Conservation (phyloP, 768 basidiomycete species). For the Chiua virens region DNA sequence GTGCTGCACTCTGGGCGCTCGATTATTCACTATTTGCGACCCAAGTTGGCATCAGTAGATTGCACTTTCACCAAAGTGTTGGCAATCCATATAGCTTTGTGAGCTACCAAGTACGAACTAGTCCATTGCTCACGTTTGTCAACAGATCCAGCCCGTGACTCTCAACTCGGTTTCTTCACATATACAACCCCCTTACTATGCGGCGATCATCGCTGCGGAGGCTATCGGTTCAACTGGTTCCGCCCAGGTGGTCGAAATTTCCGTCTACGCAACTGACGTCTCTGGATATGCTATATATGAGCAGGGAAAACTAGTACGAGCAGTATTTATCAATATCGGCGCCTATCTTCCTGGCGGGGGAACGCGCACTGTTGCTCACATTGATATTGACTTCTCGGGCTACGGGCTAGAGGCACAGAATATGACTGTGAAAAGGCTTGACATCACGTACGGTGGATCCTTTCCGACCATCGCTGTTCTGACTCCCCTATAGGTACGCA, state of each 20-base stretch:
- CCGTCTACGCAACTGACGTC: slow-evolving; percentile 44
- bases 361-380: slow-evolving; percentile 40
- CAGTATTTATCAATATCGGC: slow-evolving; percentile 58
- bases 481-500: slow-evolving; percentile 40
- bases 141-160: slow-evolving; percentile 59
- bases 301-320: slow-evolving; percentile 40
- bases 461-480: not conserved
- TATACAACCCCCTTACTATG: slow-evolving; percentile 67
- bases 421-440: slow-evolving; percentile 49
- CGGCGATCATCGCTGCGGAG: slow-evolving; percentile 58
- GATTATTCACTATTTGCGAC: slow-evolving; percentile 65
- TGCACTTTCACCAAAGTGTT: slow-evolving; percentile 67
- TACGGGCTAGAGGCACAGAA: slow-evolving; percentile 21
- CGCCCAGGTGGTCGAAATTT: slow-evolving; percentile 47
- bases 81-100: slow-evolving; percentile 73
- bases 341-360: slow-evolving; percentile 44
- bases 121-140: not conserved
- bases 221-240: slow-evolving; percentile 48
- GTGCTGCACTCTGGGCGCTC: slow-evolving; percentile 65
- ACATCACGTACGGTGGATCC: slow-evolving; percentile 38
- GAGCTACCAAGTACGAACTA: not conserved
- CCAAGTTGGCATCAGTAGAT: slow-evolving; percentile 50
- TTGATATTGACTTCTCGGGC: slow-evolving; percentile 41
- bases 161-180: slow-evolving; percentile 58
- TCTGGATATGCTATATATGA: slow-evolving; percentile 68